These are phyloP conservation scores for Xylaria telfairii DNA, from an alignment of 495 filamentous ascomycete species.

Conservation along the genomic window DNA sequence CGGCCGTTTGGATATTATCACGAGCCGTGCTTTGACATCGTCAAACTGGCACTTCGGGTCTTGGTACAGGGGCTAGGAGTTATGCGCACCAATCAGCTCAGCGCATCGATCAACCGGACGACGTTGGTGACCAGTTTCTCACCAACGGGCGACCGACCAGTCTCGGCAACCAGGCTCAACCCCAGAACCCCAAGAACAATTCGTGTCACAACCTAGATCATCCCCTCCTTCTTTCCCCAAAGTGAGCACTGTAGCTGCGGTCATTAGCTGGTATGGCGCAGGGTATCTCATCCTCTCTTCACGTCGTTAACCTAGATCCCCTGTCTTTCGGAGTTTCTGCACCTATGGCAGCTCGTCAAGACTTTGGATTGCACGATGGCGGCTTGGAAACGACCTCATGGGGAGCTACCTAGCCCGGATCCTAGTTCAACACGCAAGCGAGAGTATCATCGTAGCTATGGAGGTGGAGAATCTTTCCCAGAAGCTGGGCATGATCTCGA, in stretches of 20 bases:
- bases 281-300: no score
- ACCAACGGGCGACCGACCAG: not conserved
- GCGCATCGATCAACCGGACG: not conserved
- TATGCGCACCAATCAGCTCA: slow-evolving; percentile 26
- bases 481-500: not conserved
- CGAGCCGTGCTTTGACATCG: no score
- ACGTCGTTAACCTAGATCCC: not conserved
- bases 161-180: slow-evolving; percentile 8
- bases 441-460: not conserved
- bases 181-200: not conserved
- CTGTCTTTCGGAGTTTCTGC: slow-evolving; percentile 31
- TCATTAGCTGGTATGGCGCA: not conserved
- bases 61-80: not conserved
- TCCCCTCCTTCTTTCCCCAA: slow-evolving; percentile 5
- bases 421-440: not conserved
- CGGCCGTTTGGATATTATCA: no score
- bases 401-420: not conserved
- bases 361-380: slow-evolving; percentile 1
- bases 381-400: not conserved
- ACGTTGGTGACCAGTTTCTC: slow-evolving; percentile 1
- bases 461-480: slow-evolving; percentile 8
- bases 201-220: not conserved
- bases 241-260: not conserved
- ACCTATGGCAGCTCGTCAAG: slow-evolving; percentile 36
- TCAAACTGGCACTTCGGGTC: not conserved